Evolutionary conservation across 208 protist species (phyloP).

Genomic region (Acanthamoeba divionensis): DNA sequence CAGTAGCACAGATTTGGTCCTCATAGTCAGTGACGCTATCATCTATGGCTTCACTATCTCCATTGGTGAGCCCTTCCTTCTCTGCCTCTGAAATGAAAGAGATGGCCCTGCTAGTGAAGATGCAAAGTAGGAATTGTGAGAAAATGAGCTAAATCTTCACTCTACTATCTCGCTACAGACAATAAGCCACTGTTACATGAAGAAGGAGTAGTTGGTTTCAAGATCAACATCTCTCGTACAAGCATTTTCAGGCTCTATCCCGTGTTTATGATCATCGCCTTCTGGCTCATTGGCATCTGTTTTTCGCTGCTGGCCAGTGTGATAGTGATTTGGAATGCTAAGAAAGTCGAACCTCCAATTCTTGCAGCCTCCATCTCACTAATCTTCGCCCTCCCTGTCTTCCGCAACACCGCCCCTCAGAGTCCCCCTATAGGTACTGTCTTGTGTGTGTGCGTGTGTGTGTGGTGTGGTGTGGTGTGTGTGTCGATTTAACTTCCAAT

Average conservation of each 20-base stretch:
- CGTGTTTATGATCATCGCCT: neutral
- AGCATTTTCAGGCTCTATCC: slow-evolving; percentile 1
- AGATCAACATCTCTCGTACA: neutral
- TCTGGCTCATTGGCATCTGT: slow-evolving; percentile 6
- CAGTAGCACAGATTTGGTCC: neutral
- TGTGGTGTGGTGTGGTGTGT: too few species aligned
- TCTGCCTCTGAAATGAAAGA: too few species aligned
- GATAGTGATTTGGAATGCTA: neutral
- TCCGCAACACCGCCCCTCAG: slow-evolving; percentile 19
- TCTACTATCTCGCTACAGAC: neutral
- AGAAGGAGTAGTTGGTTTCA: neutral
- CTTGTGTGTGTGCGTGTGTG: too few species aligned
- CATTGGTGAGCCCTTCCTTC: neutral
- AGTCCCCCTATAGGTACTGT: slow-evolving; percentile 32
- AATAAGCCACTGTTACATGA: neutral
- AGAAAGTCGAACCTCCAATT: neutral
- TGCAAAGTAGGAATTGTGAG: too few species aligned
- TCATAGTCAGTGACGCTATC: neutral
- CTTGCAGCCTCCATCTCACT: neutral
- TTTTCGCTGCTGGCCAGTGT: neutral
- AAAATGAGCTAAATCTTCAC: too few species aligned
- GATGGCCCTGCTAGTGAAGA: too few species aligned
- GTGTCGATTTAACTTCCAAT: too few species aligned
- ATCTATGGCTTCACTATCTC: neutral
- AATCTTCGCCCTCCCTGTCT: neutral